These are phyloP conservation scores for Exophiala sideris DNA, from an alignment of 2,329 filamentous ascomycete genomes.

Conservation along the genomic window DNA sequence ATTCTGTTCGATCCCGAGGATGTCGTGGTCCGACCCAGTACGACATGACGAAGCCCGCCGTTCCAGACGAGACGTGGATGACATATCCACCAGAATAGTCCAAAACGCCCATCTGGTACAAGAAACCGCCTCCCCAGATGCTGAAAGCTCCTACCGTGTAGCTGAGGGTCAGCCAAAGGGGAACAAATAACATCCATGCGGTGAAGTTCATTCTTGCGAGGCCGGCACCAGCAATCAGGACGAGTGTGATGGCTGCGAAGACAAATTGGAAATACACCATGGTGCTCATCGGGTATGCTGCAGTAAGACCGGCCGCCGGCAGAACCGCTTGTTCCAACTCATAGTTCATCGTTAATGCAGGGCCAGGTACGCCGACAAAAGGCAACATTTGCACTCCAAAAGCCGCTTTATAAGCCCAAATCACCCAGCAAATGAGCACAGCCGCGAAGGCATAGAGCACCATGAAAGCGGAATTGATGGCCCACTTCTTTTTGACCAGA, in stretches of 20 bases:
- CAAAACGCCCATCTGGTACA: conserved; percentile 46
- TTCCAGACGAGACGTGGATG: conserved; percentile 53
- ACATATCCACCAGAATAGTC: conserved; percentile 54
- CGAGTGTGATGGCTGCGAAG: conserved; percentile 51
- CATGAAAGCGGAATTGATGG: conserved; percentile 52
- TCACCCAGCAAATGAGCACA: conserved; percentile 49
- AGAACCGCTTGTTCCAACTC: conserved; percentile 44
- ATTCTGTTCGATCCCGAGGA: conserved; percentile 43
- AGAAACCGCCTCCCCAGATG: conserved; percentile 48
- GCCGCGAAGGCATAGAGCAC: conserved; percentile 50
- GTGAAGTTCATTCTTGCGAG: conserved; percentile 51
- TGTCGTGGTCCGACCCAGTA: conserved; percentile 50
- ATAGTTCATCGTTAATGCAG: conserved; percentile 44
- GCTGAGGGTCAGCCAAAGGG: conserved; percentile 49
- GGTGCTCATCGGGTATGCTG: conserved; percentile 46
- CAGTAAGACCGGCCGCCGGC: conserved; percentile 40
- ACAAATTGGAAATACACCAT: conserved; percentile 56
- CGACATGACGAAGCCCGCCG: conserved; percentile 47
- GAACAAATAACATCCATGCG: conserved; percentile 53
- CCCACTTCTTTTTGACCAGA: conserved; percentile 45
- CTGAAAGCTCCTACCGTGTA: conserved; percentile 43
- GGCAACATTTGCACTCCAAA: conserved; percentile 51
- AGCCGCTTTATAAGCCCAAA: conserved; percentile 49
- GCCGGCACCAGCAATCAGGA: conserved; percentile 47
- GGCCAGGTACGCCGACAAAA: conserved; percentile 48